Base-by-base conservation (phyloP, 2,329 filamentous ascomycete species). In the Scedosporium dehoogii region DNA sequence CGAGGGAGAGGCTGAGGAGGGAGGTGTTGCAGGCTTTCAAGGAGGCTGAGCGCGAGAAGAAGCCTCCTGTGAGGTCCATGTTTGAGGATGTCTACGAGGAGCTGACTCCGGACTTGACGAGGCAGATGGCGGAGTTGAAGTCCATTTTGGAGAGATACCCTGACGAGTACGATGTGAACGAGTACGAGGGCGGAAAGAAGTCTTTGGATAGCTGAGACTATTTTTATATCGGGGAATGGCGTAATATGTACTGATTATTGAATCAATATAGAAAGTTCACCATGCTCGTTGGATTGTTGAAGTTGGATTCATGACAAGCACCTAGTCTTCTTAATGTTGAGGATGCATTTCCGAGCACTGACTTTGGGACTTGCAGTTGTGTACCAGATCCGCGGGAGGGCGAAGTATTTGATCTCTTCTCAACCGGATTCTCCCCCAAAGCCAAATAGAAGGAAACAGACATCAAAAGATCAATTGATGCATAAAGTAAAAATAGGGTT, bases 1-100 rank as follows among this genome's bases (percentile, higher is more conserved):
- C 88, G 3, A 77, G 92, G 21, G 83, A 84, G 46, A 75, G 77
- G 16, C 79, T 88, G 29, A 79, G 90, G 27, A 90, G 90, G 70
- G 88, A 92, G 29, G 84, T 97, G 0, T 74, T 99, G 59, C 86
- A 85, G 68, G 92, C 91, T 0, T 97, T 99, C 74, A 85, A 87
- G 12, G 86, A 89, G 65, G 94, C 90, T 0, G 91, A 96, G 76
- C 86, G 85, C 72, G 86, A 89, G 74, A 91, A 90, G 82, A 91
- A 90, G 73, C 89, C 90, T 1, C 79, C 85, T 1, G 79, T 96
- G 41, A 78, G 83, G 57, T 72, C 81, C 62, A 86, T 92, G 78
- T 97, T 97, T 73, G 86, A 89, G 67, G 94, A 94, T 73, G 84
- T 97, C 1, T 99, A 97, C 74, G 91, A 94, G 72, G 84, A 91